Conservation (phyloP, 345 rosid genomes). For the Acer negundo region DNA sequence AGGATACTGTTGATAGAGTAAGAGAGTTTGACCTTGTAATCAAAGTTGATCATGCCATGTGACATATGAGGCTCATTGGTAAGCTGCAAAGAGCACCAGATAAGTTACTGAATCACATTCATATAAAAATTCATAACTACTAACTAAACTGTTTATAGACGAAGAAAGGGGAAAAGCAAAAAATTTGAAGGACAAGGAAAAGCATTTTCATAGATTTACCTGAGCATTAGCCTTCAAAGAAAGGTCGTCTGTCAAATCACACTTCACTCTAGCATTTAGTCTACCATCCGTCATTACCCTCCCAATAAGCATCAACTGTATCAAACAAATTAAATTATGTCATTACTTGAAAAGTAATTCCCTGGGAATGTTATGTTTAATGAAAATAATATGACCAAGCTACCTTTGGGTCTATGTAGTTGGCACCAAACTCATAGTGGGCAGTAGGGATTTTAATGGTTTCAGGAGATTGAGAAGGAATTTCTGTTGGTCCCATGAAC, state of each 20-base stretch:
- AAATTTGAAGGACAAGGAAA: slow-evolving; percentile 13
- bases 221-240: slow-evolving; percentile 85
- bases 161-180: background rate
- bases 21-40: slow-evolving; percentile 69
- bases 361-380: background rate
- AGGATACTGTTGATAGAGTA: background rate
- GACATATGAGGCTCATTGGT: slow-evolving; percentile 85
- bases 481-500: slow-evolving; percentile 85
- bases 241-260: slow-evolving; percentile 80
- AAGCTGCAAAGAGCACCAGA: slow-evolving; percentile 54
- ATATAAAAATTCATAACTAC: slow-evolving; percentile 7
- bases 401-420: slow-evolving; percentile 78
- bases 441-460: slow-evolving; percentile 87
- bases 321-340: slow-evolving; percentile 12
- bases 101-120: slow-evolving; percentile 16
- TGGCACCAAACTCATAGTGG: slow-evolving; percentile 93
- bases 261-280: slow-evolving; percentile 80
- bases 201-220: slow-evolving; percentile 35
- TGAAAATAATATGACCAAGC: slow-evolving; percentile 19
- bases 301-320: slow-evolving; percentile 89
- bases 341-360: slow-evolving; percentile 10
- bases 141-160: background rate
- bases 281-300: slow-evolving; percentile 92
- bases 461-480: slow-evolving; percentile 89
- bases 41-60: slow-evolving; percentile 82